Percentiles rank a stretch among this genome's conserved stretches.
Evolutionary conservation across 176 grass and related monocot genomes (phyloP).

Genomic region (Guadua angustifolia): DNA sequence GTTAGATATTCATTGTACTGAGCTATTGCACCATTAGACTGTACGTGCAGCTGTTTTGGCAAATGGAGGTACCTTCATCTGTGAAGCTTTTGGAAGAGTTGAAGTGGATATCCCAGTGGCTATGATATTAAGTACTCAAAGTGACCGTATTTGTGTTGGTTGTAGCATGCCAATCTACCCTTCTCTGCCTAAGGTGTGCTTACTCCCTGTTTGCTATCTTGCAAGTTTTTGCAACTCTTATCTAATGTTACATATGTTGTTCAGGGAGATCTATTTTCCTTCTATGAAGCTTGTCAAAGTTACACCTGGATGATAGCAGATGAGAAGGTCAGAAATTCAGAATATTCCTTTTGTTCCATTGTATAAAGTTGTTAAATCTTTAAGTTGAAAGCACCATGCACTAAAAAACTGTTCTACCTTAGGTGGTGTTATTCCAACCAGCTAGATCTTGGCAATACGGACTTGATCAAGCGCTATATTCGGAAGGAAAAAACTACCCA

Average conservation of each 20-base stretch:
- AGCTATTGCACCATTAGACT: slow-evolving; percentile 63
- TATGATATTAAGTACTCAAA: slow-evolving; percentile 79
- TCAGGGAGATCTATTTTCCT: slow-evolving; percentile 95
- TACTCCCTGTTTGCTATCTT: slow-evolving; percentile 27
- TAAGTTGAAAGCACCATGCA: slow-evolving; percentile 12
- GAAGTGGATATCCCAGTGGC: slow-evolving; percentile 82
- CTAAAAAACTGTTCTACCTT: slow-evolving; percentile 45
- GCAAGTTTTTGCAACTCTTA: slow-evolving; percentile 17
- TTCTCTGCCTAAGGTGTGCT: slow-evolving; percentile 64
- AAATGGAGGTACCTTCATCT: slow-evolving; percentile 74
- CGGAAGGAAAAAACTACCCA: slow-evolving; percentile 54
- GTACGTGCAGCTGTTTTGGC: slow-evolving; percentile 68
- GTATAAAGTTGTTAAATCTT: slow-evolving; percentile 3
- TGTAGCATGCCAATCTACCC: slow-evolving; percentile 93
- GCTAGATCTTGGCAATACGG: slow-evolving; percentile 51
- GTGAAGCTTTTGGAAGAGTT: slow-evolving; percentile 86
- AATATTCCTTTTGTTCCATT: slow-evolving; percentile 36
- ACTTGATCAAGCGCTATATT: slow-evolving; percentile 46
- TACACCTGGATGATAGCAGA: slow-evolving; percentile 79
- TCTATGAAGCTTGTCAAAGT: slow-evolving; percentile 90
- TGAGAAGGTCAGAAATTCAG: slow-evolving; percentile 84
- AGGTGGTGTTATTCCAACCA: slow-evolving; percentile 69
- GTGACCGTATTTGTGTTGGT: slow-evolving; percentile 79
- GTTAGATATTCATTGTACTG: slow-evolving; percentile 37
- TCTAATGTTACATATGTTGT: slow-evolving; percentile 39